A percentile compares a stretch with the other conserved stretches of the same genome.
Conservation (phyloP, 306 rosid species). For the Fragaria vesca region DNA sequence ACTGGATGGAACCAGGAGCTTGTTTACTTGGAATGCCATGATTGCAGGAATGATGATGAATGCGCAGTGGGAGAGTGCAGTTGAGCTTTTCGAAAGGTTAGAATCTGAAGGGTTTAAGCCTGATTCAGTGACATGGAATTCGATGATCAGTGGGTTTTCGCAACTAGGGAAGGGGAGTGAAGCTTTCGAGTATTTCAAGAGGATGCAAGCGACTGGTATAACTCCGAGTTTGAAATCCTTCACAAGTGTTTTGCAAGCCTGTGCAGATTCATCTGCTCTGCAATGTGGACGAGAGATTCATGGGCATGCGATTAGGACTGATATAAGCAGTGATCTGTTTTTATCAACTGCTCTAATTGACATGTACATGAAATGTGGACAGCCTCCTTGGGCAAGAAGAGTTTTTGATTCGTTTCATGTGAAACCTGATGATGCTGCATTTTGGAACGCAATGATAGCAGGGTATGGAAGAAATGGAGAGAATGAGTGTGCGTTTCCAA, state of each 20-base stretch:
- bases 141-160: conserved; percentile 62
- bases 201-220: conserved; percentile 49
- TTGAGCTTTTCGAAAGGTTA: conserved; percentile 39
- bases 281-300: conserved; percentile 60
- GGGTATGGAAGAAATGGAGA: conserved; percentile 79
- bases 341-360: conserved; percentile 64
- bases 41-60: conserved; percentile 71
- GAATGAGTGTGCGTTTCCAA: conserved; percentile 44
- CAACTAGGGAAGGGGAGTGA: conserved; percentile 43
- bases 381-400: conserved; percentile 43
- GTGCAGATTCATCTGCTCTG: conserved; percentile 52
- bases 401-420: conserved; percentile 49
- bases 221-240: conserved; percentile 51
- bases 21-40: conserved; percentile 68
- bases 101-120: conserved; percentile 47
- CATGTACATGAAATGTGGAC: conserved; percentile 72
- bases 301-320: conserved; percentile 46
- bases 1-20: conserved; percentile 34
- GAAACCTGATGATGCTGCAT: conserved; percentile 60
- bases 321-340: conserved; percentile 42
- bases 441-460: conserved; percentile 76
- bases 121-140: conserved; percentile 77
- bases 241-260: conserved; percentile 58
- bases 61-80: conserved; percentile 44
- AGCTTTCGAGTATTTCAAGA: conserved; percentile 56